Evolutionary conservation across 106 monocot species (phyloP).

Genomic region (Dendrobium chrysotoxum): DNA sequence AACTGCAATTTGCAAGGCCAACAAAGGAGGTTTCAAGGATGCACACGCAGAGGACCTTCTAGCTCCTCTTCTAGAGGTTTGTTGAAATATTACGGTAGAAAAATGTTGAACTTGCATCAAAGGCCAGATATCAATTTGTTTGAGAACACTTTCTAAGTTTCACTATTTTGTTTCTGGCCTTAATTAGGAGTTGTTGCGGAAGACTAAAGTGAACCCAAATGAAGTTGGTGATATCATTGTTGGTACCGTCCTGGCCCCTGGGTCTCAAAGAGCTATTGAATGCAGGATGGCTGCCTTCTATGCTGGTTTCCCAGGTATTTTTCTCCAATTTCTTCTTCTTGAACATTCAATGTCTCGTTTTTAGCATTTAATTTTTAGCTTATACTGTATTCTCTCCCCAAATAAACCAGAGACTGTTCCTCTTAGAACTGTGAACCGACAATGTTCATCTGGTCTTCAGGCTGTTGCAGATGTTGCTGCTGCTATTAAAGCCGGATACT

Average conservation of each 20-base stretch:
- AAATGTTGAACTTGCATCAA: not conserved
- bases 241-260: conserved; percentile 82
- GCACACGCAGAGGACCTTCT: conserved; percentile 69
- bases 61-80: conserved; percentile 78
- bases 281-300: conserved; percentile 86
- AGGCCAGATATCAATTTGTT: not conserved
- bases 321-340: not conserved
- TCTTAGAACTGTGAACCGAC: conserved; percentile 66
- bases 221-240: conserved; percentile 94
- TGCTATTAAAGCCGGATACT: conserved; percentile 60
- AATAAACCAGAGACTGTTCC: conserved; percentile 59
- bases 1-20: conserved; percentile 83
- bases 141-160: not conserved
- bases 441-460: conserved; percentile 83
- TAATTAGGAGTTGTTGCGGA: conserved; percentile 61
- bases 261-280: conserved; percentile 78
- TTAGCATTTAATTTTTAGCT: not conserved
- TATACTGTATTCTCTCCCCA: not conserved
- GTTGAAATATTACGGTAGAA: not conserved
- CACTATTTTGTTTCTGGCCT: not conserved
- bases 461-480: conserved; percentile 82
- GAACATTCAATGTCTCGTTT: not conserved
- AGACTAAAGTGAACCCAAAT: conserved; percentile 63
- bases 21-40: conserved; percentile 79
- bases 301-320: conserved; percentile 89